These are phyloP conservation scores for Arxiozyma telluris DNA, from an alignment of 1,139 yeast species.

Conservation along the genomic window DNA sequence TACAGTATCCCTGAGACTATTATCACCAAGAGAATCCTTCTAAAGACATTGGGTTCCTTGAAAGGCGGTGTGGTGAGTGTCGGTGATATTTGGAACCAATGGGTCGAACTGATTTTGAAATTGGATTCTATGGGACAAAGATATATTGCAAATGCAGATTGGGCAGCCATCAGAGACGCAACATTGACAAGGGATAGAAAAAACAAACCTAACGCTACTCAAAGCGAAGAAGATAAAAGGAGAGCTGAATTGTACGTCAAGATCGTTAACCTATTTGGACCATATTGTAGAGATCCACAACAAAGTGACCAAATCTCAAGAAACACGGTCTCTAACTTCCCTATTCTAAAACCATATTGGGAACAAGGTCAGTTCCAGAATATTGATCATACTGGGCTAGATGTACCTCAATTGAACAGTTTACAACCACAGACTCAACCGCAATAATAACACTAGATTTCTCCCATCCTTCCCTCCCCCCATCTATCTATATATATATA, in stretches of 20 bases:
- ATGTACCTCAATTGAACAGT: neutral
- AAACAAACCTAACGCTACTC: neutral
- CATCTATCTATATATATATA: no score
- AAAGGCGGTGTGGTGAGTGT: slow-evolving; percentile 36
- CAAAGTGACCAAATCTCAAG: slow-evolving; percentile 34
- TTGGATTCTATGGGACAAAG: slow-evolving; percentile 46
- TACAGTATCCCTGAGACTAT: slow-evolving; percentile 57
- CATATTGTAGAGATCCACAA: slow-evolving; percentile 36
- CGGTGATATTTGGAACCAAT: slow-evolving; percentile 46
- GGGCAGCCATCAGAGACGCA: slow-evolving; percentile 82
- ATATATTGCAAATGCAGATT: slow-evolving; percentile 73
- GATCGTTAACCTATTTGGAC: slow-evolving; percentile 42
- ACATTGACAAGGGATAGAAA: slow-evolving; percentile 39
- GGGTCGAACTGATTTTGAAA: slow-evolving; percentile 49
- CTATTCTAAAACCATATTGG: slow-evolving; percentile 29
- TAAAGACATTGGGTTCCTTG: slow-evolving; percentile 65
- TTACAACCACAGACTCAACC: neutral
- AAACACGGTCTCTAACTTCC: slow-evolving; percentile 32
- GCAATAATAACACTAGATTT: no score
- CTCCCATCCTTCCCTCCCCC: neutral
- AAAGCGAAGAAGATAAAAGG: slow-evolving; percentile 20
- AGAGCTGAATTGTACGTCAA: slow-evolving; percentile 49
- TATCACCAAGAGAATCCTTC: slow-evolving; percentile 64
- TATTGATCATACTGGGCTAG: slow-evolving; percentile 13
- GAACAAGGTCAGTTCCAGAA: slow-evolving; percentile 22